Base-by-base conservation (phyloP, 2,329 filamentous ascomycete species). In the Clarireedia paspali region DNA sequence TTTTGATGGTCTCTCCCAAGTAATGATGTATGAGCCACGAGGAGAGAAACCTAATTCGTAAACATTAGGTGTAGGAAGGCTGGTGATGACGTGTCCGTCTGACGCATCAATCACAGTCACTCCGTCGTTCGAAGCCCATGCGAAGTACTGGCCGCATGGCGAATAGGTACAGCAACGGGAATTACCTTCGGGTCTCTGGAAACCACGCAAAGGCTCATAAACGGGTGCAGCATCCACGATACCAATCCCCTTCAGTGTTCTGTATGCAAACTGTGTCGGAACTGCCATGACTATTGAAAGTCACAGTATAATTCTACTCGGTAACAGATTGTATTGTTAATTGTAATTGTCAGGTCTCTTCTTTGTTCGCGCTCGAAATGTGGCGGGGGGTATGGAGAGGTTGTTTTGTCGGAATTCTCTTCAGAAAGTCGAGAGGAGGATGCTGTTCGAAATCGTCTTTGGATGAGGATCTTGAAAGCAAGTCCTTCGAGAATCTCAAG, bases 31-130 rank as follows among this genome's bases (percentile, higher is more conserved):
- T 57, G 89, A 94, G 59, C 94, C 94, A 55, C 85, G 79, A 5
- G 92, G 94, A 26, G 94, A 99, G 75, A 99, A 99, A 62, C 87
- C 89, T 59, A 99, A 77, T 72, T 99, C 94, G 75, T 89, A 96
- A 62, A 97, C 91, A 69, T 95, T 92, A 58, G 86, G 76, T 45
- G 91, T 83, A 57, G 86, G 81, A 50, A 99, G 81, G 38, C 80
- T 85, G 60, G 90, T 84, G 68, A 95, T 77, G 63, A 87, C 75
- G 65, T 85, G 77, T 66, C 91, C 92, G 63, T 77, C 80, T 46
- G 87, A 87, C 61, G 92, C 82, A 71, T 97, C 89, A 67, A 95
- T 80, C 63, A 97, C 85, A 64, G 81, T 85, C 68, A 99, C 91
- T 69, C 84, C 86, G 67, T 96, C 90, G 61, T 85, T 87, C 60